Evolutionary conservation across 176 grass and related monocot genomes (phyloP), one percentile per base, ranked within the genome.

Genomic region (Typha latifolia): DNA sequence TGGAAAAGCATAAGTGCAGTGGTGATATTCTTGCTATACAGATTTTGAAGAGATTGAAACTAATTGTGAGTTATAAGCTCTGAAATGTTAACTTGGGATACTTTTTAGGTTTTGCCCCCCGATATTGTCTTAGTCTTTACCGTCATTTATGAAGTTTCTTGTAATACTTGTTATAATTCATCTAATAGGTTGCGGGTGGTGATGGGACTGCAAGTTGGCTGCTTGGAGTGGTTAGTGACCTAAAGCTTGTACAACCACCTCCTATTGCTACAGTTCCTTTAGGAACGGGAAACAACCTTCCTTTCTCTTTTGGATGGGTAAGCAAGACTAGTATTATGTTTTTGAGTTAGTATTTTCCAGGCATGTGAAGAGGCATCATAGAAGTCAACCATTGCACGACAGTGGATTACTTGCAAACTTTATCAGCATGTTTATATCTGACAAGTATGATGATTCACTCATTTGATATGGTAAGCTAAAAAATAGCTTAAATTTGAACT

Each of bases 171-270:
- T 75, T 5, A 53, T 79, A 51, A 77, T 63, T 70, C 2, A 64
- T 63, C 34, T 63, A 78, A 52, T 72, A 96, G 92, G 92, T 96
- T 86, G 92, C 92, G 69, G 92, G 92, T 5, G 92, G 92, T 12
- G 92, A 96, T 82, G 92, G 92, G 66, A 96, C 92, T 63, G 88
- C 92, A 51, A 91, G 92, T 67, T 96, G 93, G 93, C 75, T 96
- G 73, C 88, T 91, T 77, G 93, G 93, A 43, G 93, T 89, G 5
- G 88, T 96, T 12, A 89, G 80, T 52, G 93, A 96, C 62, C 85
- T 96, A 79, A 96, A 89, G 77, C 85, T 96, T 72, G 29, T 67
- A 3, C 77, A 71, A 48, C 85, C 83, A 61, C 93, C 83, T 84
- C 82, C 93, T 27, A 61, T 96, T 52, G 93, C 82, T 67, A 96